These are phyloP conservation scores for Ramaria sp. DNA, from an alignment of 768 basidiomycete species.

Conservation along the genomic window DNA sequence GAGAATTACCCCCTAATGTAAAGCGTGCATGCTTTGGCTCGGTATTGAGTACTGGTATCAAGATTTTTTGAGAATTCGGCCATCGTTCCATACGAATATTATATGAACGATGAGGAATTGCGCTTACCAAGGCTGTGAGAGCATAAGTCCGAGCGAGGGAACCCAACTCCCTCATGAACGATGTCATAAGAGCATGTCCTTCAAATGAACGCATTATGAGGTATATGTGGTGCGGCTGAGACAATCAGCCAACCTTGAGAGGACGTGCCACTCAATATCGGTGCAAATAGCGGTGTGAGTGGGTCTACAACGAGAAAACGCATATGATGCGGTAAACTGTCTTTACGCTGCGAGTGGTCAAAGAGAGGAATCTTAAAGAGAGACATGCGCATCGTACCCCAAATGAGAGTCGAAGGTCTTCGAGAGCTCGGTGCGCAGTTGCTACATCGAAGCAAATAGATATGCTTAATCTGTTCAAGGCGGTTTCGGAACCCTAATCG, in stretches of 20 bases:
- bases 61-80: background rate
- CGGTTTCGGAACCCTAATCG: slow-evolving; percentile 19
- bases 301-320: slow-evolving; percentile 53
- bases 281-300: slow-evolving; percentile 52
- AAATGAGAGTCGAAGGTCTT: slow-evolving; percentile 25
- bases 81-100: background rate
- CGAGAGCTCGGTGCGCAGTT: slow-evolving; percentile 38
- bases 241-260: slow-evolving; percentile 36
- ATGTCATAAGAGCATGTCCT: slow-evolving; percentile 63
- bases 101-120: background rate
- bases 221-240: background rate
- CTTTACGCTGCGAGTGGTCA: background rate
- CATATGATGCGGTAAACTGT: slow-evolving; percentile 13
- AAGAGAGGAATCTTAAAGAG: background rate
- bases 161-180: slow-evolving; percentile 57
- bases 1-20: no score
- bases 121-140: slow-evolving; percentile 44
- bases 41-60: background rate
- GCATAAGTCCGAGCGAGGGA: slow-evolving; percentile 31
- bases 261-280: slow-evolving; percentile 51
- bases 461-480: slow-evolving; percentile 47
- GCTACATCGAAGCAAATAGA: slow-evolving; percentile 50
- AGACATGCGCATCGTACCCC: slow-evolving; percentile 17
- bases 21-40: no score
- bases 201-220: background rate